Evolutionary conservation across 352 stramenopile species (phyloP).

Genomic region (Globisporangium heterothallicum): DNA sequence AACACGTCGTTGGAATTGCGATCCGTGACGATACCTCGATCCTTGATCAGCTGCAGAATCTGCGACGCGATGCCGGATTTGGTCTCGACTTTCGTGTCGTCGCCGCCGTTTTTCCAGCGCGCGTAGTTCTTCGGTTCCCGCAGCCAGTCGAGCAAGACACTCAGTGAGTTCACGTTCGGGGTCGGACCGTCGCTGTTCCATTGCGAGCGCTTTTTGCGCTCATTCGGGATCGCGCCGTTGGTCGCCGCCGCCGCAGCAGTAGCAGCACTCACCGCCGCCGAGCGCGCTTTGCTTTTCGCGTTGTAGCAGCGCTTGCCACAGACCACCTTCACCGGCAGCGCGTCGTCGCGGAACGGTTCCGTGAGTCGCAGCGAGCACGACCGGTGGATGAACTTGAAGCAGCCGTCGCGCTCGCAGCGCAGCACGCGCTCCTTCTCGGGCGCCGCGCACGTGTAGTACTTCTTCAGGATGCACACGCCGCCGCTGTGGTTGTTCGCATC

Average conservation of each 20-base stretch:
- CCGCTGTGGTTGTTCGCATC: too few species aligned
- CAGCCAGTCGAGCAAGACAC: constrained; percentile 12
- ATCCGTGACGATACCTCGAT: constrained; percentile 10
- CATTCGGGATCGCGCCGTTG: background rate
- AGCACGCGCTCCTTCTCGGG: constrained; percentile 5
- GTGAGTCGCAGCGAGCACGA: constrained; percentile 15
- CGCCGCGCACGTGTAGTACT: constrained; percentile 14
- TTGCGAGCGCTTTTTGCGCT: constrained; percentile 16
- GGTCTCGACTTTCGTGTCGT: constrained; percentile 12
- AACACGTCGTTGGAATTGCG: constrained; percentile 19
- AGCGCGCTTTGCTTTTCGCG: constrained; percentile 7
- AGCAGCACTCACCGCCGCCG: background rate
- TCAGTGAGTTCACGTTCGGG: constrained; percentile 11
- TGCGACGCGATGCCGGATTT: constrained; percentile 11
- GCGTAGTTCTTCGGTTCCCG: constrained; percentile 14
- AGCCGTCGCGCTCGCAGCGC: constrained; percentile 11
- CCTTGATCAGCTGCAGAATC: constrained; percentile 13
- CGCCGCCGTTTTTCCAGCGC: constrained; percentile 14
- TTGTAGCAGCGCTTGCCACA: constrained; percentile 19
- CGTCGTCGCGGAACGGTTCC: constrained; percentile 9
- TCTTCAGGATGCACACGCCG: constrained; percentile 11
- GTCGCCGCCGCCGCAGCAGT: background rate
- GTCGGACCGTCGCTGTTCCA: constrained; percentile 15
- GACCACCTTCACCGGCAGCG: constrained; percentile 6
- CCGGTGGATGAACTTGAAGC: constrained; percentile 13